Evolutionary conservation across 116 monocot genomes (phyloP), one percentile per base, ranked within the genome.

Genomic region (Iris pallida): DNA sequence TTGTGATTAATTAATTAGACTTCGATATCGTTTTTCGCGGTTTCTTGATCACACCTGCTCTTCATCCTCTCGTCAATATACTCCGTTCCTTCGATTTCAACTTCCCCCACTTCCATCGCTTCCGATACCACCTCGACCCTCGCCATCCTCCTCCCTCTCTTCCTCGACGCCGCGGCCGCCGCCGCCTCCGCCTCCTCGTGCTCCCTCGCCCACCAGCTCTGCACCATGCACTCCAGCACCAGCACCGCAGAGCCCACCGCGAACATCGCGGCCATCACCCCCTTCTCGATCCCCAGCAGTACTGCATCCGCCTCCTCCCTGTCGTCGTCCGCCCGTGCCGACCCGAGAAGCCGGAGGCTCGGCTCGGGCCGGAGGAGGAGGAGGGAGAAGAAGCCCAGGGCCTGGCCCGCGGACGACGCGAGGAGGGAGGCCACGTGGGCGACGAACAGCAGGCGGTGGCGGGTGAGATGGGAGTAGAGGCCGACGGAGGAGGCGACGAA

Each of bases 121-220:
- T 69, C 68, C 7, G 69, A 55, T 57, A 71, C 80, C 52, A 75
- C 83, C 62, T 81, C 79, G 55, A 80, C 87, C 14, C 75, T 59
- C 2, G 70, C 76, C 82, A 66, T 85, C 56, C 71, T 79, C 52
- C 83, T 42, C n/a, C 74, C 71, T 42, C 86, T 73, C 83, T 73
- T 80, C 71, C 57, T 81, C 68, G 61, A 62, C 19, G 30, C 45
- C 54, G 42, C 70, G 13, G 64, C 68, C 63, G 64, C 79, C 60
- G 76, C 84, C 20, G 42, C 59, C 71, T 81, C 85, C 66, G 57
- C 69, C 51, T 71, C 75, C 61, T 84, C 76, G 8, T 66, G 73
- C 70, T 88, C 76, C 63, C 57, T 79, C 46, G 60, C 59, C 88
- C 82, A 82, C 68, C 75, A 52, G 44, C 75, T 80, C 73, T 81